Percentiles rank a stretch among this genome's conserved stretches.
phyloP scores from a whole-genome alignment of 1,284 basidiomycete species.

The Marasmius fiardii region DNA sequence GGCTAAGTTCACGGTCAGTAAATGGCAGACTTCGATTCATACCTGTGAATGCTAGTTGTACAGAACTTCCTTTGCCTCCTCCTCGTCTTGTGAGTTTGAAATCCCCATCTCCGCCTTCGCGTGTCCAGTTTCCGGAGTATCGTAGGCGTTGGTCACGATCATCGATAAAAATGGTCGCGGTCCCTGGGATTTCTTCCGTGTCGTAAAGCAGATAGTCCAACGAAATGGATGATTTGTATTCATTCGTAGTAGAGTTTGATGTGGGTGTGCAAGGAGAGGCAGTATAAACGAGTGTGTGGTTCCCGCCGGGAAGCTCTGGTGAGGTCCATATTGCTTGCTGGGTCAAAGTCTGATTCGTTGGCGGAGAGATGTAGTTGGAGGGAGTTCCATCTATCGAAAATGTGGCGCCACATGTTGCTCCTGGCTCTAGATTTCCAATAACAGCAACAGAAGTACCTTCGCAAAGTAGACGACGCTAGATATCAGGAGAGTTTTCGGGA shows the following conservation, averaged over 20 bases:
- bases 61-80: constrained; percentile 16
- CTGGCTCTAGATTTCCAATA: constrained; percentile 18
- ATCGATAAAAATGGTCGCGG: constrained; percentile 19
- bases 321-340: constrained; percentile 21
- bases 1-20: background rate
- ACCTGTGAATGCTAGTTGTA: constrained; percentile 21
- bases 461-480: background rate
- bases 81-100: constrained; percentile 20
- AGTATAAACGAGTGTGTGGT: constrained; percentile 21
- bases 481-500: background rate
- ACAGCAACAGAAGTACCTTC: constrained; percentile 18
- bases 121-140: constrained; percentile 19
- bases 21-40: background rate
- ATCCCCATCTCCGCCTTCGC: constrained; percentile 14
- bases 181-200: constrained; percentile 15
- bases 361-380: constrained; percentile 16
- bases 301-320: constrained; percentile 16
- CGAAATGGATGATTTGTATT: constrained; percentile 16
- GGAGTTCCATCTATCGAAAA: constrained; percentile 20
- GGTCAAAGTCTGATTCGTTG: constrained; percentile 7
- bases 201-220: constrained; percentile 23
- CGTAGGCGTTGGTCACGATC: constrained; percentile 16
- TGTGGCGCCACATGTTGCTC: constrained; percentile 17
- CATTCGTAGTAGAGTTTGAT: background rate
- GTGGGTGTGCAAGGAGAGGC: constrained; percentile 14